phyloP scores from a whole-genome alignment of 805 yeast species.

The Wickerhamiella azymoides region DNA sequence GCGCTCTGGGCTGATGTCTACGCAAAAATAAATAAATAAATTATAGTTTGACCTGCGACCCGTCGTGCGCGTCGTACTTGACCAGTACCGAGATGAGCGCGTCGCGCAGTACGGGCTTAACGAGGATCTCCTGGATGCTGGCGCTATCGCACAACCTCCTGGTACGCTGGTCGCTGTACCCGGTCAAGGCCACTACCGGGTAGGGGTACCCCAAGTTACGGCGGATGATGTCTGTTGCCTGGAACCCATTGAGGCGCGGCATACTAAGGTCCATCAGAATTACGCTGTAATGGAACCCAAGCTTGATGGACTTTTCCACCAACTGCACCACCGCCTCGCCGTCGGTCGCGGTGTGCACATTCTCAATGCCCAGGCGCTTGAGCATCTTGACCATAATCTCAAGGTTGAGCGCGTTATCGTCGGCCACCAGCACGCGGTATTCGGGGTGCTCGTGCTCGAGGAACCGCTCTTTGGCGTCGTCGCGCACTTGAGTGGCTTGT shows the following conservation, averaged over 20 bases:
- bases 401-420: conserved; percentile 81
- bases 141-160: conserved; percentile 61
- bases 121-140: conserved; percentile 78
- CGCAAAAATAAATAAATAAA: background rate
- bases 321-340: conserved; percentile 76
- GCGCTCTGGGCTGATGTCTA: background rate
- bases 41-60: background rate
- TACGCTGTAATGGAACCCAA: conserved; percentile 25
- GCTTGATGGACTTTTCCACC: conserved; percentile 35
- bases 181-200: conserved; percentile 90
- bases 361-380: conserved; percentile 55
- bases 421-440: conserved; percentile 62
- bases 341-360: conserved; percentile 67
- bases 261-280: conserved; percentile 24
- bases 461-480: background rate
- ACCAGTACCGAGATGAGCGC: conserved; percentile 44
- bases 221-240: conserved; percentile 37
- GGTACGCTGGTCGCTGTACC: conserved; percentile 81
- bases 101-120: conserved; percentile 73
- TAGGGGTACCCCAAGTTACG: conserved; percentile 42
- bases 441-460: conserved; percentile 4
- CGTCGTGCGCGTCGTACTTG: conserved; percentile 24
- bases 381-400: conserved; percentile 81
- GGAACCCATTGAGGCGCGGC: conserved; percentile 21
- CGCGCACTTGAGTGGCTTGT: background rate